These are phyloP conservation scores for Vigna mungo DNA, from an alignment of 306 rosid genomes.

Conservation along the genomic window DNA sequence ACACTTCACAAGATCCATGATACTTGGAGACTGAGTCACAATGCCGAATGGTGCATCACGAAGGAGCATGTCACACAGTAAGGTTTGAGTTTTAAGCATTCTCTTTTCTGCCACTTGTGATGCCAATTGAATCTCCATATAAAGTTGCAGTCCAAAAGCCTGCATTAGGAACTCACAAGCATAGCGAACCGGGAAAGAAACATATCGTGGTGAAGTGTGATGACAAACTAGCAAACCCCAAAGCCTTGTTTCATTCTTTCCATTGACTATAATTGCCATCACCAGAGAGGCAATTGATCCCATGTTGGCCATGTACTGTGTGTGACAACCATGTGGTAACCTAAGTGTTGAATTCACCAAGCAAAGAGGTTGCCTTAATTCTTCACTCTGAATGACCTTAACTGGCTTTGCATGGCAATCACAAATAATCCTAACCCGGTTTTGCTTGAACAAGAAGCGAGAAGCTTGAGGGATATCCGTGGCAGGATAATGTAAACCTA, in stretches of 20 bases:
- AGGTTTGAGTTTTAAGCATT: conserved; percentile 70
- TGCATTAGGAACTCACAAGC: conserved; percentile 90
- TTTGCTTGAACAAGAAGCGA: conserved; percentile 85
- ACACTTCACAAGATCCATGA: conserved; percentile 82
- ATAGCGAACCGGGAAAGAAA: conserved; percentile 86
- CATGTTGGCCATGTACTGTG: conserved; percentile 82
- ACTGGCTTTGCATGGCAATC: conserved; percentile 81
- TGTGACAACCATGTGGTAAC: conserved; percentile 77
- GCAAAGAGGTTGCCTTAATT: conserved; percentile 67
- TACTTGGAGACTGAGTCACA: conserved; percentile 76
- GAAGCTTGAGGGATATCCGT: conserved; percentile 86
- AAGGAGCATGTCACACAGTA: conserved; percentile 87
- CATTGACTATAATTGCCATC: conserved; percentile 67
- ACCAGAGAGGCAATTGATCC: conserved; percentile 76
- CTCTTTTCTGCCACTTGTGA: conserved; percentile 71
- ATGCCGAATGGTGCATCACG: conserved; percentile 74
- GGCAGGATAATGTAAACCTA: conserved; percentile 89
- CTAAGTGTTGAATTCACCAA: conserved; percentile 88
- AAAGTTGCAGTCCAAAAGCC: conserved; percentile 77
- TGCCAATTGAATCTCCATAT: conserved; percentile 80
- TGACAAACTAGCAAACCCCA: conserved; percentile 96
- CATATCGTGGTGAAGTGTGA: conserved; percentile 70
- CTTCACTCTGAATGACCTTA: conserved; percentile 64
- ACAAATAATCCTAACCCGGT: conserved; percentile 71
- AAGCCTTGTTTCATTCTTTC: conserved; percentile 61